phyloP scores from a whole-genome alignment of 106 monocot species.

The Dendrobium chrysotoxum region DNA sequence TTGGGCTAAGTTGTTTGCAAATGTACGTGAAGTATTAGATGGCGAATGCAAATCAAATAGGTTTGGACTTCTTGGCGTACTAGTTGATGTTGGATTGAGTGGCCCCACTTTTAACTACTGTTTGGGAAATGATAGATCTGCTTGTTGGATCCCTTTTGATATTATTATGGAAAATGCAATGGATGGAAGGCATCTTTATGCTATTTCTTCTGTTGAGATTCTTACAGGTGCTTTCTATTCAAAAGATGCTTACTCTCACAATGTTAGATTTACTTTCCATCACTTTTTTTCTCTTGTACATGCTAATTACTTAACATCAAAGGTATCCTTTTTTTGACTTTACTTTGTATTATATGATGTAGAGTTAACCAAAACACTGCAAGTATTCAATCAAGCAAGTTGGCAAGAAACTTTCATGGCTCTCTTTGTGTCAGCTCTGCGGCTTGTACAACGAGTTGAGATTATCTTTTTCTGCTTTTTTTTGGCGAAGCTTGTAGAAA shows the following conservation, averaged over 20 bases:
- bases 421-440: constrained; percentile 80
- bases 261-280: neutral
- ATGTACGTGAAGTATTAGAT: constrained; percentile 34
- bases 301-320: neutral
- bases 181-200: constrained; percentile 71
- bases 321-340: neutral
- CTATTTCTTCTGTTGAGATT: constrained; percentile 60
- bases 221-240: constrained; percentile 50
- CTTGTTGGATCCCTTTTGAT: constrained; percentile 84
- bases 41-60: constrained; percentile 21
- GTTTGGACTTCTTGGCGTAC: constrained; percentile 36
- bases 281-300: neutral
- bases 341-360: constrained; percentile 3
- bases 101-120: constrained; percentile 17
- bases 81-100: constrained; percentile 33
- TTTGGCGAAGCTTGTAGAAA: neutral
- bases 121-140: constrained; percentile 35
- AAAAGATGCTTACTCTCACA: neutral
- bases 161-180: constrained; percentile 78
- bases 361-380: constrained; percentile 72
- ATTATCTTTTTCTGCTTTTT: constrained; percentile 9
- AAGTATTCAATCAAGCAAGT: constrained; percentile 72
- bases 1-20: constrained; percentile 36
- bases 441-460: constrained; percentile 80
- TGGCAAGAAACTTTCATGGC: constrained; percentile 95